Conservation (phyloP, 2,329 filamentous ascomycete species). For the Pleoardoris graminearum region DNA sequence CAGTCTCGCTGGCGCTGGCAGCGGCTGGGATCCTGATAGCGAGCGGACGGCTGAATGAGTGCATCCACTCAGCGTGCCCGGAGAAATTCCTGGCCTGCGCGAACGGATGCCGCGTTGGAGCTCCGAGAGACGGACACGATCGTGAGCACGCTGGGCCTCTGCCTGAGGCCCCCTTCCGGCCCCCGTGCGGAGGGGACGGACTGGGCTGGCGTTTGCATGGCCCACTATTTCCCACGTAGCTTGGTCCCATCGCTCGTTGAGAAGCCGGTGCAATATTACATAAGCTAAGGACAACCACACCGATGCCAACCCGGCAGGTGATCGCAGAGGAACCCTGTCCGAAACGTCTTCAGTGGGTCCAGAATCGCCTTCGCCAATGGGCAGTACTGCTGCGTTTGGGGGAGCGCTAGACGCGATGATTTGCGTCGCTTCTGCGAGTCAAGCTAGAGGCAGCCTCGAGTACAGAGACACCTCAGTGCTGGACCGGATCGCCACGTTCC, state of each 20-base stretch:
- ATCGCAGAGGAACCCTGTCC: slow-evolving; percentile 34
- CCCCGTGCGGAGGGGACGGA: background rate
- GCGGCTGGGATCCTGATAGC: slow-evolving; percentile 43
- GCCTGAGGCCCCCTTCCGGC: slow-evolving; percentile 1
- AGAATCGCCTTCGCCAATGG: too few relatives aligned
- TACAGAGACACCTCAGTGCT: slow-evolving; percentile 9
- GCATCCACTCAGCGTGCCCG: slow-evolving; percentile 36
- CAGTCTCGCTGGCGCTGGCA: slow-evolving; percentile 30
- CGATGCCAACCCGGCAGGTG: slow-evolving; percentile 30
- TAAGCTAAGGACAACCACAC: slow-evolving; percentile 13
- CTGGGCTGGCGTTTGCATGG: background rate
- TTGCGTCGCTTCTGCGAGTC: slow-evolving; percentile 39
- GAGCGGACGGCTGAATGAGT: slow-evolving; percentile 41
- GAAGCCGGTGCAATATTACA: slow-evolving; percentile 10
- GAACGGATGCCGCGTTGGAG: slow-evolving; percentile 19
- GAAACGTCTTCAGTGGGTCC: slow-evolving; percentile 29
- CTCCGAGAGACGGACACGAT: background rate
- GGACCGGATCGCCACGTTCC: slow-evolving; percentile 28
- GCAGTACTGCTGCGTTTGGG: slow-evolving; percentile 28
- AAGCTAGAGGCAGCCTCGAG: slow-evolving; percentile 14
- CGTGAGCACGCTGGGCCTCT: too few relatives aligned
- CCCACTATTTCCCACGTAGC: background rate
- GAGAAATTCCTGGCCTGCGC: slow-evolving; percentile 36
- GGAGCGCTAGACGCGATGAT: slow-evolving; percentile 41
- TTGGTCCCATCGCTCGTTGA: slow-evolving; percentile 7